Base-by-base conservation (phyloP, 225 moss, liverwort and hornwort genomes). In the Bryoerythrophyllum caledonicum region DNA sequence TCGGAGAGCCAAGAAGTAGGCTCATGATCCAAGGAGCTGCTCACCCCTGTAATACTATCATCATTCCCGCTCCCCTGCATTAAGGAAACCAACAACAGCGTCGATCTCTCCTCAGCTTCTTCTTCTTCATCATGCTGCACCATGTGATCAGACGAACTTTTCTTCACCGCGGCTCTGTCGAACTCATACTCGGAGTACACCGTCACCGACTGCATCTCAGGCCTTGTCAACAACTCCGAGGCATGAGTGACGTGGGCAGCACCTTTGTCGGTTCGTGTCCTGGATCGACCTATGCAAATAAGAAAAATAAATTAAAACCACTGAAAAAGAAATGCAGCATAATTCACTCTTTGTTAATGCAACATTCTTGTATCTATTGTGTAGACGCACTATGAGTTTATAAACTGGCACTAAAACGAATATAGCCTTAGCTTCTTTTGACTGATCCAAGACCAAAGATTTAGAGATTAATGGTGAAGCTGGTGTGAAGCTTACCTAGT, bases 1-100 rank as follows among this genome's bases (percentile, higher is more conserved):
- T 76, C 83, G 13, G 76, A 81, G 34, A 86, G 78, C 83, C 83
- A 86, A 8, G 83, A 83, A 0, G 86, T 86, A 11, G 80, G 78
- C 68, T 73, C 73, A 21, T 73, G 78, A 4, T 86, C 70, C 48
- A 83, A 66, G 13, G 78, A 62, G 44, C 67, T 83, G 82, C 53
- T 83, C 83, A 32, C 83, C 80, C 7, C 49, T 38, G 10, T 8
- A 38, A 38, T 38, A 38, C 38, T 32, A 32, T 32, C 75, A 6
- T 72, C 77, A 41, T 80, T 59, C 15, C 20, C 79, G 46, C 63
- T 59, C 12, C 13, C 59, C 78, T 49, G 48, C 5, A 76, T 79
- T n/a, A 74, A 61, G 3, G 82, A 82, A 46, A 66, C 72, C n/a
- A 83, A 26, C n/a, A 83, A 26, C 28, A 75, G 61, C 60, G 60